These are phyloP conservation scores for Inga leiocalycina DNA, from an alignment of 306 rosid genomes.

Conservation along the genomic window DNA sequence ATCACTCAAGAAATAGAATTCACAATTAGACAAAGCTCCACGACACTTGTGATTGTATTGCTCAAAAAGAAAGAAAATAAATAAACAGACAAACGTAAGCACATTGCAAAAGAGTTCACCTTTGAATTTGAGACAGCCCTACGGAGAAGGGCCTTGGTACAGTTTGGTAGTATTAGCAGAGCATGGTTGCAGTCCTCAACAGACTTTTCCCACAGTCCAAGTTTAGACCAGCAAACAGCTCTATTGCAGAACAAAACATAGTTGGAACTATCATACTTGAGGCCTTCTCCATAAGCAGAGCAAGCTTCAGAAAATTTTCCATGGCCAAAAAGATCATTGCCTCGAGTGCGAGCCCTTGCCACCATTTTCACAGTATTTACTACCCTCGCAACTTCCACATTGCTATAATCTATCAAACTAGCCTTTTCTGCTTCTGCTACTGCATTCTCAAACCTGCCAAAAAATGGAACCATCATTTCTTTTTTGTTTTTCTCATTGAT, in stretches of 20 bases:
- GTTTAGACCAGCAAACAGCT: constrained; percentile 93
- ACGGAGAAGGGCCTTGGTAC: constrained; percentile 81
- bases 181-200: constrained; percentile 85
- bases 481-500: neutral
- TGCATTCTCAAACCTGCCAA: constrained; percentile 86
- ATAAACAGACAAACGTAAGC: neutral
- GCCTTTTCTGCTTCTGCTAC: constrained; percentile 73
- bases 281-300: constrained; percentile 91
- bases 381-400: constrained; percentile 61
- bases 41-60: neutral
- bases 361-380: constrained; percentile 69
- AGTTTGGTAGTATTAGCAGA: constrained; percentile 72
- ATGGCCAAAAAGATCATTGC: constrained; percentile 70
- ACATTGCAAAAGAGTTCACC: constrained; percentile 43
- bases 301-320: constrained; percentile 82
- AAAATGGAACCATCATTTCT: neutral
- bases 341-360: constrained; percentile 73
- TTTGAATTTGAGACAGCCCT: constrained; percentile 81
- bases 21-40: neutral
- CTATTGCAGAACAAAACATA: constrained; percentile 84
- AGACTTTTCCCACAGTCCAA: constrained; percentile 84
- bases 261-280: constrained; percentile 65
- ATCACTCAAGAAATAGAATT: neutral
- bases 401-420: constrained; percentile 50
- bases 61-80: neutral